Evolutionary conservation across 352 stramenopile species (phyloP).

Genomic region (Phytophthora boehmeriae): DNA sequence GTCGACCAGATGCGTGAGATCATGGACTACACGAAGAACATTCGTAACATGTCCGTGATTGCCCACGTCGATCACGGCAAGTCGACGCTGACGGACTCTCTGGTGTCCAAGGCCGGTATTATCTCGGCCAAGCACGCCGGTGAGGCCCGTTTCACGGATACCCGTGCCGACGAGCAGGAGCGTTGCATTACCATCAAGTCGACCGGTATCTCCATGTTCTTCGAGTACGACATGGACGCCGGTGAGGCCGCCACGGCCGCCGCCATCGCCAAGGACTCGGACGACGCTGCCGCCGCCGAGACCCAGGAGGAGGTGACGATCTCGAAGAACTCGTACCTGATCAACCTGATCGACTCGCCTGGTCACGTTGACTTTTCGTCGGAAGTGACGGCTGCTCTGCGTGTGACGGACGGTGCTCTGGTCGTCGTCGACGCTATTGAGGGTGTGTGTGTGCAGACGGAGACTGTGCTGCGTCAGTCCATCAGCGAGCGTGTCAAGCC

Average conservation of each 20-base stretch:
- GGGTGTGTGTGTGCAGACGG: conserved; percentile 99
- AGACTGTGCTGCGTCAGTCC: conserved; percentile 98
- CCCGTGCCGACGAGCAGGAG: conserved; percentile 99
- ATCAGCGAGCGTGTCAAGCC: conserved; percentile 98
- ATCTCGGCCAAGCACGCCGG: conserved; percentile 98
- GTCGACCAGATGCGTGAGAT: conserved; percentile 99
- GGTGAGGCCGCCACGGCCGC: conserved; percentile 84
- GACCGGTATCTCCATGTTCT: conserved; percentile 99
- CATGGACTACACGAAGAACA: conserved; percentile 99
- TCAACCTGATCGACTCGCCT: conserved; percentile 99
- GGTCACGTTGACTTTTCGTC: conserved; percentile 99
- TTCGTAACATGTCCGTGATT: conserved; percentile 99
- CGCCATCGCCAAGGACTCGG: conserved; percentile 61
- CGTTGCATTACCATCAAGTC: conserved; percentile 99
- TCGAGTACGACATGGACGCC: conserved; percentile 99
- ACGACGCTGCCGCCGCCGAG: conserved; percentile 39
- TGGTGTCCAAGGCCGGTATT: conserved; percentile 99
- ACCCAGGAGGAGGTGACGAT: conserved; percentile 83
- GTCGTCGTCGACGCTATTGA: conserved; percentile 99
- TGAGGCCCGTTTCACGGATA: conserved; percentile 99
- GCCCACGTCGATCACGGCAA: conserved; percentile 99
- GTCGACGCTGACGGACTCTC: conserved; percentile 98
- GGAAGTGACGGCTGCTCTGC: conserved; percentile 98
- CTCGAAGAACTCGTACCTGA: conserved; percentile 98
- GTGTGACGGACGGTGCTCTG: conserved; percentile 99